Base-by-base conservation (phyloP, 2,329 filamentous ascomycete genomes). In the Sporothrix schenckii region DNA sequence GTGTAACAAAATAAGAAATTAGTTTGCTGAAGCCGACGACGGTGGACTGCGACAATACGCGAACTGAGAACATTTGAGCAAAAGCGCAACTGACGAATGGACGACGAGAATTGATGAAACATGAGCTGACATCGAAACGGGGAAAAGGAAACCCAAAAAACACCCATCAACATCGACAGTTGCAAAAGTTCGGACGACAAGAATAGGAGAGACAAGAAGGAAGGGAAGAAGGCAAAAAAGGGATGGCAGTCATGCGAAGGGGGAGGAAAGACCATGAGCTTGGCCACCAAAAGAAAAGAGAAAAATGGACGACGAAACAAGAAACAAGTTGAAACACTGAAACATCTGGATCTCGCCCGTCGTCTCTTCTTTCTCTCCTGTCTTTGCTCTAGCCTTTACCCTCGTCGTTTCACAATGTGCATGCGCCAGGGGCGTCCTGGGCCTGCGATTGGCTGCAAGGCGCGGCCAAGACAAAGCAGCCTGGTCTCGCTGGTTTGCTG, bases 371-470 rank as follows among this genome's bases (percentile, higher is more conserved):
- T 66, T 49, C 21, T 50, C 47, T 24, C 34, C 13, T 21, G 10
- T 19, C n/a, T 60, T 24, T 21, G 19, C 2, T 13, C 54, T 60
- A 34, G 16, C 27, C 34, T 82, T 41, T 21, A 21, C 39, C 19
- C 19, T 69, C 67, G 53, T 24, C 68, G 68, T 69, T 69, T 69
- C 68, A 69, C 60, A 69, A 47, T 66, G 68, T 56, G 68, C 52
- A 66, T 47, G 68, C 52, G 41, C 53, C 49, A 68, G 53, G 53
- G 53, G 24, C 21, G 30, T 49, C 30, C 16, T 50, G 24, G 6
- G 24, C 16, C 53, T 2, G 24, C 66, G 39, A 68, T 68, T 68
- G 54, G 66, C 66, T 52, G 41, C 7, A 9, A 54, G 34, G 58
- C 47, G 58, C 47, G 54, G 44, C 67, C 47, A 65, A 63, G 67